phyloP scores from a whole-genome alignment of 495 filamentous ascomycete genomes.

The Talaromyces wortmannii region DNA sequence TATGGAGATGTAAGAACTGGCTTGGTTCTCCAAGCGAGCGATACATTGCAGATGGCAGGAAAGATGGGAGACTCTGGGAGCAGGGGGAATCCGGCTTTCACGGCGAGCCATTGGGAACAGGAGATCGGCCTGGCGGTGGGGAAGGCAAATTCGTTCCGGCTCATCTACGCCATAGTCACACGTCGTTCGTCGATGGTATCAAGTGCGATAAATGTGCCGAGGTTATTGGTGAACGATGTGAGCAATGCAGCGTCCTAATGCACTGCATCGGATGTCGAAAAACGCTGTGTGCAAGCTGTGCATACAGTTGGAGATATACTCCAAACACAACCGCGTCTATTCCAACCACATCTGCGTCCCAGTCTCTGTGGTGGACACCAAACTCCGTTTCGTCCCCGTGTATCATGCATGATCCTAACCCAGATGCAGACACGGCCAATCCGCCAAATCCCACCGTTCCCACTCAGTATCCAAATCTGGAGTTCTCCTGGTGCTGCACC shows the following conservation, averaged over 20 bases:
- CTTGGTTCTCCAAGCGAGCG: conserved; percentile 36
- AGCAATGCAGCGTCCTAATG: conserved; percentile 58
- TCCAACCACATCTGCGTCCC: conserved; percentile 9
- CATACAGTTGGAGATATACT: conserved; percentile 50
- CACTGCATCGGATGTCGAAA: conserved; percentile 57
- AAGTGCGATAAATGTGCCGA: conserved; percentile 50
- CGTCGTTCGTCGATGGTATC: conserved; percentile 43
- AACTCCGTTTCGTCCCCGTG: conserved; percentile 46
- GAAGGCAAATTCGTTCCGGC: conserved; percentile 49
- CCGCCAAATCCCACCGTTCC: conserved; percentile 18
- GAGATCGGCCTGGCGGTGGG: conserved; percentile 27
- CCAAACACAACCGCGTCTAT: conserved; percentile 18
- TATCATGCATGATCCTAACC: conserved; percentile 45
- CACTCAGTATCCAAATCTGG: conserved; percentile 34
- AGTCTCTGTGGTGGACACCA: conserved; percentile 53
- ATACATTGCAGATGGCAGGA: conserved; percentile 8
- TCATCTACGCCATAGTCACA: conserved; percentile 49
- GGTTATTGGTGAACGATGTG: conserved; percentile 48
- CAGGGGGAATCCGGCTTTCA: conserved; percentile 46
- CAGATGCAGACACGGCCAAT: conserved; percentile 23
- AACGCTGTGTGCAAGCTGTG: conserved; percentile 55
- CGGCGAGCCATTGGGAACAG: conserved; percentile 49
- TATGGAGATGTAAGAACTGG: conserved; percentile 56
- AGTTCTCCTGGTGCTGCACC: conserved; percentile 57
- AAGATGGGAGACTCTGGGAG: conserved; percentile 51